Base-by-base conservation (phyloP, 176 grass and related monocot genomes). In the Eragrostis curvula region DNA sequence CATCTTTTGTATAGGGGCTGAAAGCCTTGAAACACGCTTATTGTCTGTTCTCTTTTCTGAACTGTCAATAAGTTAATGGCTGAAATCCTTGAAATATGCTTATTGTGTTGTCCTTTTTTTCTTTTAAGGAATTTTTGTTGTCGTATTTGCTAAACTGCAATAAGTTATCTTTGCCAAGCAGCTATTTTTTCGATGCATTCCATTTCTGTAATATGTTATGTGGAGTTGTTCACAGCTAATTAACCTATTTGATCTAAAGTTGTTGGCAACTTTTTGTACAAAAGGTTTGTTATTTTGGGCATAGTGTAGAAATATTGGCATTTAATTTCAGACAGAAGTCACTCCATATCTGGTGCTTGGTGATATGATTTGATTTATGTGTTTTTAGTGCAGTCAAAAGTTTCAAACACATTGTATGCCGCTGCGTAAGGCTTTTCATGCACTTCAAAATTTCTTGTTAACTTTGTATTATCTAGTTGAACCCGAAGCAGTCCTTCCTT, bases 371-470 rank as follows among this genome's bases (percentile, higher is more conserved):
- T 8, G 11, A 61, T 14, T 61, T 28, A 28, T 28, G 18, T 14
- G 9, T 3, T 24, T 24, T 24, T 12, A 61, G 23, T 61, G 28
- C 2, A 5, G 8, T 58, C 21, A 53, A 59, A 60, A 43, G 17
- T 23, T 79, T 12, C 17, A 27, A 83, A 66, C 25, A 57, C 55
- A 57, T 66, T 40, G 66, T 73, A 44, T 78, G 44, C 66, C 45
- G 25, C 39, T 80, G 9, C 47, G 30, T 30, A 69, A 28, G n/a
- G 15, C 17, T 32, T 4, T 0, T 23, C 39, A 12, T 70, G 21
- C 20, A 30, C 16, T 61, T 5, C 69, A 62, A 69, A 12, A 12
- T 49, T 75, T 80, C 42, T 88, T 39, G 57, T 12, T 23, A 79
- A 67, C 30, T 58, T 45, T 75, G 11, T 68, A 12, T 12, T 79